Evolutionary conservation across 306 rosid species (phyloP).

Genomic region (Geum urbanum): DNA sequence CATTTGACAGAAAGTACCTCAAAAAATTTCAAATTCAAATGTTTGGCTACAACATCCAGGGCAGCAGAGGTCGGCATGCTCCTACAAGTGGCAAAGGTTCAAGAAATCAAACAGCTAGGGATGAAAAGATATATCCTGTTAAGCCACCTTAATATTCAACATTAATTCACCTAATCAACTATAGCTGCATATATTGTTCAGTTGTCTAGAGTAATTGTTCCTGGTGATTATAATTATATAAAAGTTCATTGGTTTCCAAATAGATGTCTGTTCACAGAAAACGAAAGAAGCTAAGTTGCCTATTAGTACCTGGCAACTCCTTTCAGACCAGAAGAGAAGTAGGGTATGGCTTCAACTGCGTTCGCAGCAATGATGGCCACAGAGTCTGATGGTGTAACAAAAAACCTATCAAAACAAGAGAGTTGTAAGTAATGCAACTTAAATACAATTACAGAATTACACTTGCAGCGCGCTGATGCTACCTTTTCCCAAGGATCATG

Average conservation of each 20-base stretch:
- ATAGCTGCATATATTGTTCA: no score
- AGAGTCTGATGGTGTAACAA: constrained; percentile 97
- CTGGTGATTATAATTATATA: no score
- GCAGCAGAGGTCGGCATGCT: constrained; percentile 99
- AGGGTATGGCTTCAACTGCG: constrained; percentile 95
- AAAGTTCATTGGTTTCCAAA: neutral
- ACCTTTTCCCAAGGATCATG: constrained; percentile 99
- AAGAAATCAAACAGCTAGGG: constrained; percentile 9
- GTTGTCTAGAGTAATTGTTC: no score
- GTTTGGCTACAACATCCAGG: constrained; percentile 94
- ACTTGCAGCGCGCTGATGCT: constrained; percentile 6
- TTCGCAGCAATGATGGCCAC: constrained; percentile 99
- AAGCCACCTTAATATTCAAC: no score
- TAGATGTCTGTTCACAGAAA: neutral
- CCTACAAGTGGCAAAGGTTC: constrained; percentile 44
- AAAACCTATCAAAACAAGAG: constrained; percentile 54
- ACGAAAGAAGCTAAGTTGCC: neutral
- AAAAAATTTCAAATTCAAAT: constrained; percentile 83
- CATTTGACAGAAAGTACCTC: constrained; percentile 50
- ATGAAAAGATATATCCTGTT: neutral
- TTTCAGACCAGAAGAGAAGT: constrained; percentile 87
- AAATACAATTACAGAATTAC: constrained; percentile 10
- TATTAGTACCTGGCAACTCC: constrained; percentile 91
- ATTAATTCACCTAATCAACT: no score
- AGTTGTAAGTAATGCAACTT: constrained; percentile 13